phyloP scores from a whole-genome alignment of 2,329 filamentous ascomycete species.

The Aspergillus ibericus region DNA sequence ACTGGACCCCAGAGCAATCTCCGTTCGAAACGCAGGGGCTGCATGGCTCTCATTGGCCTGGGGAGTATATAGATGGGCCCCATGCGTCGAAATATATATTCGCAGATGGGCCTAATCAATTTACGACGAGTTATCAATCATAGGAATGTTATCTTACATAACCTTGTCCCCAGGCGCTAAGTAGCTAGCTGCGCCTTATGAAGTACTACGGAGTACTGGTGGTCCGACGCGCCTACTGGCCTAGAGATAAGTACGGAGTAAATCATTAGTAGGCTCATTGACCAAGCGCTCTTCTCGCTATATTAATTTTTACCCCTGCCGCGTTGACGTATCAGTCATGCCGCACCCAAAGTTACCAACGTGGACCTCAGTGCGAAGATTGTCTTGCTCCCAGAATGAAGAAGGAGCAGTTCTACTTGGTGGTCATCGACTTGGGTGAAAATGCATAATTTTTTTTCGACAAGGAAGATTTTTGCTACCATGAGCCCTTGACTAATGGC shows the following conservation, averaged over 20 bases:
- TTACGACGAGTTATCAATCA: neutral
- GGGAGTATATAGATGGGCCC: neutral
- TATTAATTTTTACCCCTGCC: constrained; percentile 1
- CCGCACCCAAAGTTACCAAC: constrained; percentile 1
- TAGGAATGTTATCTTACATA: neutral
- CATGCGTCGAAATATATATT: neutral
- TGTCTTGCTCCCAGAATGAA: neutral
- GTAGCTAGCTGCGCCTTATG: neutral
- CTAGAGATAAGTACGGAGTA: neutral
- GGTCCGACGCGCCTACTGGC: neutral
- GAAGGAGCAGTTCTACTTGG: neutral
- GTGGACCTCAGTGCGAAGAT: neutral
- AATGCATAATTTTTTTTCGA: neutral
- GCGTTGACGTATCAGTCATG: neutral
- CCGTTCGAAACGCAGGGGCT: neutral
- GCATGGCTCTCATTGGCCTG: neutral
- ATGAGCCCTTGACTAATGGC: neutral
- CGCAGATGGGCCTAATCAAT: neutral
- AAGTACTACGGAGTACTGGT: neutral
- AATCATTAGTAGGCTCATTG: neutral
- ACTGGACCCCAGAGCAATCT: neutral
- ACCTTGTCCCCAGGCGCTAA: neutral
- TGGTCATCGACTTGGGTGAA: too few relatives aligned
- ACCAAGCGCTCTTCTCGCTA: neutral
- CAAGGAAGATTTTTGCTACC: neutral